These are phyloP conservation scores for Phytophthora capsici DNA, from an alignment of 352 stramenopile species.

Conservation along the genomic window DNA sequence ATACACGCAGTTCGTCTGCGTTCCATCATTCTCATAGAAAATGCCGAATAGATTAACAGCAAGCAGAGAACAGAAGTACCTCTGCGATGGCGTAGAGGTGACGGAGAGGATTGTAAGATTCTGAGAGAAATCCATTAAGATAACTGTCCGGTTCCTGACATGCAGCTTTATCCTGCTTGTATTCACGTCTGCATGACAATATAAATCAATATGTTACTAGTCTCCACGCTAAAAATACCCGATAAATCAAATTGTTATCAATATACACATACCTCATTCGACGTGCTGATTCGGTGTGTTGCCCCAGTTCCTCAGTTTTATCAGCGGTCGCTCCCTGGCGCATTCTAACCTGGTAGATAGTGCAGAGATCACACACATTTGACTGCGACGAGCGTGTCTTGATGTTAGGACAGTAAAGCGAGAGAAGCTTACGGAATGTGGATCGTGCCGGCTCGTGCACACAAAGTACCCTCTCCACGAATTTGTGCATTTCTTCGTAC, in stretches of 20 bases:
- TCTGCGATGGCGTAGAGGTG: constrained; percentile 10
- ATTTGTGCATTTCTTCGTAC: constrained; percentile 19
- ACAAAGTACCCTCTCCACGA: neutral
- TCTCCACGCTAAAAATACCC: neutral
- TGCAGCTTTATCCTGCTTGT: constrained; percentile 8
- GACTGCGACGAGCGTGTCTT: constrained; percentile 2
- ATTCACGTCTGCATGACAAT: neutral
- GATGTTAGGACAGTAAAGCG: constrained; percentile 10
- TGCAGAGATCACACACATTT: constrained; percentile 20
- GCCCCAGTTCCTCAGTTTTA: constrained; percentile 8
- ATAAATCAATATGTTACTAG: constrained; percentile 4
- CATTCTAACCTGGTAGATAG: constrained; percentile 14
- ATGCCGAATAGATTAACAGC: constrained; percentile 26
- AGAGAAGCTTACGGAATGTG: constrained; percentile 12
- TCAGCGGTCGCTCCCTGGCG: neutral
- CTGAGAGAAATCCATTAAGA: constrained; percentile 29
- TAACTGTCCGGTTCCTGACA: neutral
- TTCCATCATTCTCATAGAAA: constrained; percentile 12
- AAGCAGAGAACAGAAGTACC: constrained; percentile 29
- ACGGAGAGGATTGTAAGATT: constrained; percentile 20
- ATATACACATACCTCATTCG: constrained; percentile 6
- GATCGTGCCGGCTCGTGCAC: neutral
- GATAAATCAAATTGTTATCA: neutral
- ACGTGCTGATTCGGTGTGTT: constrained; percentile 7
- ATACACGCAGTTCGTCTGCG: constrained; percentile 20